Base-by-base conservation (phyloP, 179 eudicot genomes). In the Amaranthus tricolor region DNA sequence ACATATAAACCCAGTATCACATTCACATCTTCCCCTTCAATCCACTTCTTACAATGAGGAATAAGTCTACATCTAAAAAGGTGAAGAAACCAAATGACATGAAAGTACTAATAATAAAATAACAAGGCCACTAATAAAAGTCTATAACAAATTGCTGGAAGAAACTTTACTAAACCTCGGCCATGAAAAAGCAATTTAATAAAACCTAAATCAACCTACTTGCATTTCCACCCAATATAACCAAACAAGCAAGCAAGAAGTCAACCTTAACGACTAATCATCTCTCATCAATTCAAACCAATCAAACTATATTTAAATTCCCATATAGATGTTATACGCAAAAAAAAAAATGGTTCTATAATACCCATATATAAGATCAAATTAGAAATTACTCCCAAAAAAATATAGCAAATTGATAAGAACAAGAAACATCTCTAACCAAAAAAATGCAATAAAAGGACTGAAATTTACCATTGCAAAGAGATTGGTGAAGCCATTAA, bases 401-500 rank as follows among this genome's bases (percentile, higher is more conserved):
- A 53, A 54, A 16, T 14, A 19, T 50, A 16, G 44, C 9, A 3
- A 45, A 59, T 20, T 24, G 9, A 49, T 51, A 15, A 7, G 13
- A 16, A 51, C 70, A 67, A 66, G n/a, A 55, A 45, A 14, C 40
- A n/a, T 19, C 72, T 74, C 59, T 13, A 9, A 54, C 12, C 45
- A 54, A 16, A 57, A 47, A n/a, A 6, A 14, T 15, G 51, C 10
- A 44, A 10, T 12, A 49, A 11, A 62, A 12, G 14, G 14, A 9
- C 2, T 58, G 50, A 53, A 9, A n/a, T 4, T 68, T 84, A 92
- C 98, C 98, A 94, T 92, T 76, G 98, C 97, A 73, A 86, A 92
- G 78, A 94, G 87, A 85, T 94, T 94, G 83, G 85, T 54, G 86
- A 94, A 94, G 31, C 98, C 97, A 84, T 85, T 90, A 44, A 94